Evolutionary conservation across 345 rosid genomes (phyloP).

Genomic region (Turnera subulata): DNA sequence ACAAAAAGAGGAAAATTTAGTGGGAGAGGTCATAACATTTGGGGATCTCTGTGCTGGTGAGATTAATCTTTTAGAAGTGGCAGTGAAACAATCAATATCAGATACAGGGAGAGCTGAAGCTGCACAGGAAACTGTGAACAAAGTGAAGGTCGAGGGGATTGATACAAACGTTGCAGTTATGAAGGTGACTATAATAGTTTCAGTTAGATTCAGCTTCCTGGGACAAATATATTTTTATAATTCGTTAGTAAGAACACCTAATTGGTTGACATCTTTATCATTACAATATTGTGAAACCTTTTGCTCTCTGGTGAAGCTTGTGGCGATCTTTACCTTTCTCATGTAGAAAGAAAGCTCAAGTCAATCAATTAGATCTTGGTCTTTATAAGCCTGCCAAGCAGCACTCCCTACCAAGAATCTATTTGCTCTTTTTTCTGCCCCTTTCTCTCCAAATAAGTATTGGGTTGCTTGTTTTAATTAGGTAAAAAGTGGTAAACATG

Average conservation of each 20-base stretch:
- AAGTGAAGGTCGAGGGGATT: slow-evolving; percentile 95
- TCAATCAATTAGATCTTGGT: slow-evolving; percentile 5
- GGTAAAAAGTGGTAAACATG: too few relatives aligned
- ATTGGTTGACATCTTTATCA: slow-evolving; percentile 8
- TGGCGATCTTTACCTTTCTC: too few relatives aligned
- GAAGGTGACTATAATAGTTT: slow-evolving; percentile 44
- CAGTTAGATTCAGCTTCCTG: slow-evolving; percentile 7
- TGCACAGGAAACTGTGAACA: slow-evolving; percentile 89
- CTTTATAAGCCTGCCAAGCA: too few relatives aligned
- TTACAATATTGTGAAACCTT: slow-evolving; percentile 3
- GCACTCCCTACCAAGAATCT: too few relatives aligned
- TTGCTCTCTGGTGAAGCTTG: not conserved
- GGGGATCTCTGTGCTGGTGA: slow-evolving; percentile 85
- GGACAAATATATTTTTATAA: slow-evolving; percentile 2
- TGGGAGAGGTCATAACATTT: slow-evolving; percentile 31
- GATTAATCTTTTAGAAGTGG: slow-evolving; percentile 69
- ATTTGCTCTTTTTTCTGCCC: too few relatives aligned
- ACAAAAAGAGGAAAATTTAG: slow-evolving; percentile 40
- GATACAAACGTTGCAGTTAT: slow-evolving; percentile 85
- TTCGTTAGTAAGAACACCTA: not conserved
- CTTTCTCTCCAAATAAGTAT: too few relatives aligned
- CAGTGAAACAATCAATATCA: slow-evolving; percentile 65
- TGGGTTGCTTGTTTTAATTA: too few relatives aligned
- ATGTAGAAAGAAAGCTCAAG: slow-evolving; percentile 1
- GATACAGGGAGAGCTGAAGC: slow-evolving; percentile 77